phyloP scores from a whole-genome alignment of 2,329 filamentous ascomycete species.

The Malbranchea zuffiana region DNA sequence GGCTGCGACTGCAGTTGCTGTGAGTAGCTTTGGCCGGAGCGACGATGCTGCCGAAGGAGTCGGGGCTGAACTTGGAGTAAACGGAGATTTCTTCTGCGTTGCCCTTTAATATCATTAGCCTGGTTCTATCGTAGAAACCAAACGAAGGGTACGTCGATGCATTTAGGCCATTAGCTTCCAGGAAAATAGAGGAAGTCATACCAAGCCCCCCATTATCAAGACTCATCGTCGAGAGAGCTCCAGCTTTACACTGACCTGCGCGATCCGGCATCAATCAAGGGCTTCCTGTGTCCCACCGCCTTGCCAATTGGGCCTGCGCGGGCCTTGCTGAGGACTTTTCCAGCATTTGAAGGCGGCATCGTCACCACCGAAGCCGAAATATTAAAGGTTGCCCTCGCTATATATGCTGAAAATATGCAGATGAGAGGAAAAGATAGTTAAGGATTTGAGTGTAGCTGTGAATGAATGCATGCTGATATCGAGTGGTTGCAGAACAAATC shows the following conservation, averaged over 20 bases:
- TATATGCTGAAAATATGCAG: no score
- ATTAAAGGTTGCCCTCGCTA: no score
- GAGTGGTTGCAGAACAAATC: no score
- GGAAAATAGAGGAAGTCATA: constrained; percentile 5
- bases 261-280: constrained; percentile 6
- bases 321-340: constrained; percentile 7
- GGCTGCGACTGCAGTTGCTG: constrained; percentile 29
- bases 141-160: background rate
- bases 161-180: background rate
- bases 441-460: no score
- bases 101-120: constrained; percentile 2
- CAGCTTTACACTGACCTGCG: constrained; percentile 11
- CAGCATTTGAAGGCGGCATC: constrained; percentile 4
- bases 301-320: constrained; percentile 3
- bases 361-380: background rate
- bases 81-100: constrained; percentile 13
- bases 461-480: no score
- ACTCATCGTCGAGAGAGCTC: background rate
- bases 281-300: constrained; percentile 10
- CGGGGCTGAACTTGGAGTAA: constrained; percentile 16
- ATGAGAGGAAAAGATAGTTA: no score
- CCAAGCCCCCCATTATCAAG: constrained; percentile 2
- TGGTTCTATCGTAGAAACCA: constrained; percentile 1
- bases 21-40: constrained; percentile 21
- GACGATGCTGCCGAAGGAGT: constrained; percentile 12